These are phyloP conservation scores for Ceratocystis colombiana DNA, from an alignment of 2,329 filamentous ascomycete genomes.

Conservation along the genomic window DNA sequence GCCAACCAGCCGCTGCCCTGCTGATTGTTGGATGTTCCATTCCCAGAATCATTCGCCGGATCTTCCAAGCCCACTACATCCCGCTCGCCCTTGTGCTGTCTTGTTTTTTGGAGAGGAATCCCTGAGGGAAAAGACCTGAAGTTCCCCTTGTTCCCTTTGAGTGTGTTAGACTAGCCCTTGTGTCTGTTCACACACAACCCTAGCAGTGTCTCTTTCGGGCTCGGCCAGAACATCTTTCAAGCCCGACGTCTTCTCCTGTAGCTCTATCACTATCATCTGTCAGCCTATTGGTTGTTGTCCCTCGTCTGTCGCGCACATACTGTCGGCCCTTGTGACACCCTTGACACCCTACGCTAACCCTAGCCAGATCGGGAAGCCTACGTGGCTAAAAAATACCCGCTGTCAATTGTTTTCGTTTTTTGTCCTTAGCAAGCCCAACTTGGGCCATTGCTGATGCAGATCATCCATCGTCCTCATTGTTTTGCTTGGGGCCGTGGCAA, in stretches of 20 bases:
- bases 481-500: neutral
- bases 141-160: too few relatives aligned
- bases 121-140: neutral
- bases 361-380: neutral
- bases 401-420: neutral
- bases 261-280: too few relatives aligned
- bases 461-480: neutral
- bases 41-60: neutral
- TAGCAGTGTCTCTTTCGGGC: too few relatives aligned
- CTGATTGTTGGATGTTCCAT: too few relatives aligned
- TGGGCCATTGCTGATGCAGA: conserved; percentile 5
- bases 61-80: neutral
- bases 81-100: neutral
- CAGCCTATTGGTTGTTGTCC: too few relatives aligned
- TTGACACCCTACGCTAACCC: neutral
- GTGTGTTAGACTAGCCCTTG: too few relatives aligned
- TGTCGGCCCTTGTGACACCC: neutral
- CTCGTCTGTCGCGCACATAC: too few relatives aligned
- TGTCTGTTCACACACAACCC: too few relatives aligned
- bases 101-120: neutral
- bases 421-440: neutral
- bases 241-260: too few relatives aligned
- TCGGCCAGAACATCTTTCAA: too few relatives aligned
- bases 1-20: too few relatives aligned
- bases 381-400: conserved; percentile 15